Conservation (phyloP, 768 basidiomycete genomes). For the Gloeopeniophorella convolvens region DNA sequence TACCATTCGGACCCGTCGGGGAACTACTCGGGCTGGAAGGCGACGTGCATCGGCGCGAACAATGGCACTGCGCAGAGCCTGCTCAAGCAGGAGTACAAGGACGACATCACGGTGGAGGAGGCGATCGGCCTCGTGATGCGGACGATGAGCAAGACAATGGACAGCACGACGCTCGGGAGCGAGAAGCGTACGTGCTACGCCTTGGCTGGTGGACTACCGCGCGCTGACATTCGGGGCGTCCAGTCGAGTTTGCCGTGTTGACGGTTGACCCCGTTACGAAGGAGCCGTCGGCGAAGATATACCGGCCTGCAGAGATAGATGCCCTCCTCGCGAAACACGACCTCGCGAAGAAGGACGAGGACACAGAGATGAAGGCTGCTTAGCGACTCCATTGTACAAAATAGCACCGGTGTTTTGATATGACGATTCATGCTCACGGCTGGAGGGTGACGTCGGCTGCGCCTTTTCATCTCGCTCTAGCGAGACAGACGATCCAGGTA, state of each 20-base stretch:
- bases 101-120: slow-evolving; percentile 85
- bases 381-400: slow-evolving; percentile 24
- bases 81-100: slow-evolving; percentile 98
- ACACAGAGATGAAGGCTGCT: slow-evolving; percentile 65
- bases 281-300: slow-evolving; percentile 86
- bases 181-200: slow-evolving; percentile 72
- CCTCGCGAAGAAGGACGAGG: slow-evolving; percentile 83
- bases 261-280: slow-evolving; percentile 74
- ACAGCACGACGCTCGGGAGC: slow-evolving; percentile 91
- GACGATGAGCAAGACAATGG: slow-evolving; percentile 99
- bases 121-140: slow-evolving; percentile 87
- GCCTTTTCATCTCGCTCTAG: too few relatives aligned
- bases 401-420: background rate
- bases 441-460: too few relatives aligned
- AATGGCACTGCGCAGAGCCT: slow-evolving; percentile 93
- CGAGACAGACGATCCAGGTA: too few relatives aligned
- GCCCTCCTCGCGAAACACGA: slow-evolving; percentile 71
- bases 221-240: background rate
- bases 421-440: background rate
- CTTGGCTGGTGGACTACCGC: slow-evolving; percentile 6
- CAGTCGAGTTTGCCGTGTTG: slow-evolving; percentile 95
- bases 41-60: slow-evolving; percentile 98
- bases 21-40: slow-evolving; percentile 98
- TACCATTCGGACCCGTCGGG: slow-evolving; percentile 98
- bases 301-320: slow-evolving; percentile 83